Conservation (phyloP, 140 eudicot genomes). For the Erigeron philadelphicus region DNA sequence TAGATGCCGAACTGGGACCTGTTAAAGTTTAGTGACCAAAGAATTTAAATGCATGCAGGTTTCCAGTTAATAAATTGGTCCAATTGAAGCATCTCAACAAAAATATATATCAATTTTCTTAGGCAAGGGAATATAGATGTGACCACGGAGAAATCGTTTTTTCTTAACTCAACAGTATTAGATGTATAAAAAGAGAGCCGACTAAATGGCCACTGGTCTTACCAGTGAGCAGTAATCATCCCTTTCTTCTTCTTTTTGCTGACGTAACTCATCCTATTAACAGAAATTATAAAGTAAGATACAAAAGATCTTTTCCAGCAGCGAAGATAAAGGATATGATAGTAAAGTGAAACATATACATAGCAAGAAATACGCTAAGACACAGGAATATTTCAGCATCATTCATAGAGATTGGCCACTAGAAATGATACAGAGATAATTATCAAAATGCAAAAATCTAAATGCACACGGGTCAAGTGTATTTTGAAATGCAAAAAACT, state of each 20-base stretch:
- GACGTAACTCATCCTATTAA: slow-evolving; percentile 86
- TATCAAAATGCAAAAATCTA: too few relatives aligned
- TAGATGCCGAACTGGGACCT: slow-evolving; percentile 95
- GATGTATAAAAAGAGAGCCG: slow-evolving; percentile 10
- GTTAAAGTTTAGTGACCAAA: slow-evolving; percentile 26
- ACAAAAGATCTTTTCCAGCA: not conserved
- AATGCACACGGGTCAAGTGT: too few relatives aligned
- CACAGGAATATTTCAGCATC: not conserved
- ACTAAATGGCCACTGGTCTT: slow-evolving; percentile 18
- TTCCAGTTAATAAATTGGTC: not conserved
- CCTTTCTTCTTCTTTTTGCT: slow-evolving; percentile 89
- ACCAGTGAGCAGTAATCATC: slow-evolving; percentile 99
- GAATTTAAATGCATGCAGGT: slow-evolving; percentile 11
- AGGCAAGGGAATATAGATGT: slow-evolving; percentile 5
- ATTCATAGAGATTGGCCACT: too few relatives aligned
- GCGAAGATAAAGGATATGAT: not conserved
- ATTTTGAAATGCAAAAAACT: not conserved
- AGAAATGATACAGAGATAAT: too few relatives aligned
- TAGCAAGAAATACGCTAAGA: not conserved
- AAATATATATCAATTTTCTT: not conserved
- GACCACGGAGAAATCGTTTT: slow-evolving; percentile 14
- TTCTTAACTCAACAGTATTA: not conserved
- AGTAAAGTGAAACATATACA: not conserved
- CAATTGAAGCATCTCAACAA: not conserved
- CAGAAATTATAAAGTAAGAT: slow-evolving; percentile 17